phyloP scores from a whole-genome alignment of 305 asterid genomes.

The Rubia tinctorum region DNA sequence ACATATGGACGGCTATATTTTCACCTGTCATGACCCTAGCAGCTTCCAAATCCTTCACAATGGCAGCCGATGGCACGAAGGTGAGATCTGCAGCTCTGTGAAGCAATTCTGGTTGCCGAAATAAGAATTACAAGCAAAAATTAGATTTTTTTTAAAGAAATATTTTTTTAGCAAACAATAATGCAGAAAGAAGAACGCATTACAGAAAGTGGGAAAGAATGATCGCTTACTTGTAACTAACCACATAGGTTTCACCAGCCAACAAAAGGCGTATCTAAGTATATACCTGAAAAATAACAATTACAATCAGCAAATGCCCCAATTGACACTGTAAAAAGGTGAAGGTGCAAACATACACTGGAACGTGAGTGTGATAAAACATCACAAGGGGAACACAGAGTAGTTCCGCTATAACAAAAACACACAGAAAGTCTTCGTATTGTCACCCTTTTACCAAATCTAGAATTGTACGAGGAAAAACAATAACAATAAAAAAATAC shows the following conservation, averaged over 20 bases:
- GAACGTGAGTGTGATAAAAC: constrained; percentile 99
- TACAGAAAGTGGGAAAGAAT: constrained; percentile 4
- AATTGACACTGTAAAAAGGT: neutral
- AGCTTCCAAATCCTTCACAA: constrained; percentile 84
- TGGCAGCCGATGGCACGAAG: constrained; percentile 94
- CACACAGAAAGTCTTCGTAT: too few species aligned
- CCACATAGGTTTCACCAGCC: constrained; percentile 99
- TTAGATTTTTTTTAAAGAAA: too few species aligned
- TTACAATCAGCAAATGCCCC: constrained; percentile 26
- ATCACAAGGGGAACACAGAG: constrained; percentile 82
- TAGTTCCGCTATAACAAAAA: constrained; percentile 75
- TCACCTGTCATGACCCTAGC: constrained; percentile 82
- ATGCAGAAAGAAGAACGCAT: neutral
- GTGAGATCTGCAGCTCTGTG: constrained; percentile 99
- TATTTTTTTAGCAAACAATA: neutral
- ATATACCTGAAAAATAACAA: constrained; percentile 65
- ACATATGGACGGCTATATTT: neutral
- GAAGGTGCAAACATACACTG: constrained; percentile 63
- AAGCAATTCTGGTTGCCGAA: constrained; percentile 63
- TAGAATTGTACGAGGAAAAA: too few species aligned
- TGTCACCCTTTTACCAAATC: too few species aligned
- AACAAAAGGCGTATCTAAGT: constrained; percentile 96
- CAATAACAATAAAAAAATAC: too few species aligned
- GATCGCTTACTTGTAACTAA: constrained; percentile 64
- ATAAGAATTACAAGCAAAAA: neutral